phyloP scores from a whole-genome alignment of 345 rosid species.

The Gossypium ekmanianum region DNA sequence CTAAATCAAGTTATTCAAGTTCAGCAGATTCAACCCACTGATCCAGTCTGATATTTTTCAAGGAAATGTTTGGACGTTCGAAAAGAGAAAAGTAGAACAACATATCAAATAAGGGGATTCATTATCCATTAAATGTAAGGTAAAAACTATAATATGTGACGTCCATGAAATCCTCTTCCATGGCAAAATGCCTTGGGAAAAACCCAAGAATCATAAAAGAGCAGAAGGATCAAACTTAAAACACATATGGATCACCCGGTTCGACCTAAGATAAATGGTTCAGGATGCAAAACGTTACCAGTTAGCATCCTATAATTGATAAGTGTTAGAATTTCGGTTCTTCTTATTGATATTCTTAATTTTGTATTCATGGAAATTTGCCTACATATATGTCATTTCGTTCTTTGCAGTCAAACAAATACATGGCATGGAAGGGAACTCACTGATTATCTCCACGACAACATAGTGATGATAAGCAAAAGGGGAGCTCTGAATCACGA shows the following conservation, averaged over 20 bases:
- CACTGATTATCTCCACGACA: constrained; percentile 19
- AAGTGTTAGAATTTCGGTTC: neutral
- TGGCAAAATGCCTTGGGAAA: neutral
- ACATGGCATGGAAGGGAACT: constrained; percentile 8
- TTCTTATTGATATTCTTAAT: neutral
- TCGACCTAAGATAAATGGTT: neutral
- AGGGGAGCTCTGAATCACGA: constrained; percentile 16
- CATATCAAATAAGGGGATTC: neutral
- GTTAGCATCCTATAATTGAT: neutral
- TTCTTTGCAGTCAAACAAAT: neutral
- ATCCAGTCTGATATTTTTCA: too few species aligned
- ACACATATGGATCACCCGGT: neutral
- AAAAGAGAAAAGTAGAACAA: neutral
- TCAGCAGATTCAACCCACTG: too few species aligned
- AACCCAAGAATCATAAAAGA: neutral
- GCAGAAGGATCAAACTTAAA: neutral
- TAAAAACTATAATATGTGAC: too few species aligned
- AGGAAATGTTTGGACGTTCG: too few species aligned
- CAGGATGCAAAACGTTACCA: neutral
- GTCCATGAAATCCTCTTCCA: neutral
- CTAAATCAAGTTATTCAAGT: too few species aligned
- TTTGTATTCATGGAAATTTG: neutral
- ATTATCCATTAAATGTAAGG: neutral
- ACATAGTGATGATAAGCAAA: neutral
- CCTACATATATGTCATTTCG: neutral